Conservation (phyloP, 2,329 filamentous ascomycete genomes). For the Akanthomyces lecanii region DNA sequence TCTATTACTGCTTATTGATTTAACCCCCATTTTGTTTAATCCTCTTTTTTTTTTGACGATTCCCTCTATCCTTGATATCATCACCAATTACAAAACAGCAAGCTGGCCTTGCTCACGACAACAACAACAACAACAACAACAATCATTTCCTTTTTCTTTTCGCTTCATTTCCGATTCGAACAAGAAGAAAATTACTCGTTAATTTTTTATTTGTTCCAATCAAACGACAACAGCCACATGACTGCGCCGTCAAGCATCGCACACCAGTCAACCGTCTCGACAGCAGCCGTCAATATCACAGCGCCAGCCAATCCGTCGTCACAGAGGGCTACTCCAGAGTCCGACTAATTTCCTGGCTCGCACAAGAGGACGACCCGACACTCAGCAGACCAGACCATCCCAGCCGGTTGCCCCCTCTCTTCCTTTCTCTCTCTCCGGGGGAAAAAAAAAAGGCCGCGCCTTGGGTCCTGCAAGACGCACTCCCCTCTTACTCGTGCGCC, state of each 20-base stretch:
- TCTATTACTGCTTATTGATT: slow-evolving; percentile 4
- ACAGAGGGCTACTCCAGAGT: neutral
- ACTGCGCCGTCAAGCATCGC: neutral
- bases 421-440: neutral
- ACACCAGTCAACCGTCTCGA: slow-evolving; percentile 9
- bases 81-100: slow-evolving; percentile 38
- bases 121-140: slow-evolving; percentile 11
- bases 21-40: slow-evolving; percentile 32
- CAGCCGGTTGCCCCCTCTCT: neutral
- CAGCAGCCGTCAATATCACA: slow-evolving; percentile 5
- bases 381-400: slow-evolving; percentile 12
- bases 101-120: slow-evolving; percentile 54
- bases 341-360: slow-evolving; percentile 13
- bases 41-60: slow-evolving; percentile 20
- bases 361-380: neutral
- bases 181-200: slow-evolving; percentile 25
- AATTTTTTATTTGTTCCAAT: neutral
- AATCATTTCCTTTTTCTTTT: slow-evolving; percentile 39
- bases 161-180: slow-evolving; percentile 31
- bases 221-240: slow-evolving; percentile 13
- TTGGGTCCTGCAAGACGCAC: neutral
- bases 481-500: neutral
- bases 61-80: slow-evolving; percentile 28
- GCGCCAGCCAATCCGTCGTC: slow-evolving; percentile 7
- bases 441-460: neutral